A percentile compares a stretch with the other conserved stretches of the same genome.
Conservation (phyloP, 2,329 filamentous ascomycete species). For the Diaporthe sp. region DNA sequence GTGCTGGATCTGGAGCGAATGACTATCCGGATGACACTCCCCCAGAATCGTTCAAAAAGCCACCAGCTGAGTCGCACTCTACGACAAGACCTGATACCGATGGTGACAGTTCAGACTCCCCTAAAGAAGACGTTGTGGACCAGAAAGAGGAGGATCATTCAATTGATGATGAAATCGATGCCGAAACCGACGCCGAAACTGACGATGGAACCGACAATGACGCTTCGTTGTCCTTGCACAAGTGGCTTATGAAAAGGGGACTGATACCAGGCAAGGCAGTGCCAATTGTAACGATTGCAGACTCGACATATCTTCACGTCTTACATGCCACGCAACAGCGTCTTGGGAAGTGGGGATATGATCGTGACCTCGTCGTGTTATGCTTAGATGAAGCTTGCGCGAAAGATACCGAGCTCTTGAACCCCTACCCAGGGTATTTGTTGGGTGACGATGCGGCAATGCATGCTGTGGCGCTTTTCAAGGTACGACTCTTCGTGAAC, state of each 20-base stretch:
- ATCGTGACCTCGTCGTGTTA: not conserved
- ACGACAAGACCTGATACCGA: not conserved
- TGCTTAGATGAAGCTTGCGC: not conserved
- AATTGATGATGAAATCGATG: not conserved
- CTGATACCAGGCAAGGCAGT: not conserved
- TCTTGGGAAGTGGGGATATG: not conserved
- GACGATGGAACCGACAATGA: not conserved
- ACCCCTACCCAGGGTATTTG: slow-evolving; percentile 1
- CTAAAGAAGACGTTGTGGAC: not conserved
- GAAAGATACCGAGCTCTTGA: not conserved
- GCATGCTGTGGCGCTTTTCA: not conserved
- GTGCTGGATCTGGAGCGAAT: not conserved
- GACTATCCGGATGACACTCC: not conserved
- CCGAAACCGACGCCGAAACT: no score
- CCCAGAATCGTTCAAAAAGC: not conserved
- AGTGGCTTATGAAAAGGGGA: not conserved
- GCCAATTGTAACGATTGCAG: slow-evolving; percentile 1
- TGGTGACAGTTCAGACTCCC: no score
- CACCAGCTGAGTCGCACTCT: not conserved
- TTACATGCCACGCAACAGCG: not conserved
- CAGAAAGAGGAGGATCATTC: not conserved
- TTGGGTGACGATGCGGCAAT: not conserved
- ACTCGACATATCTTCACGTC: not conserved
- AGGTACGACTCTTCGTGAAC: not conserved
- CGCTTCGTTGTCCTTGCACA: not conserved